A percentile compares a stretch with the other conserved stretches of the same genome.
Conservation (phyloP, 1,284 basidiomycete species). For the Cryptococcus maquisensis region DNA sequence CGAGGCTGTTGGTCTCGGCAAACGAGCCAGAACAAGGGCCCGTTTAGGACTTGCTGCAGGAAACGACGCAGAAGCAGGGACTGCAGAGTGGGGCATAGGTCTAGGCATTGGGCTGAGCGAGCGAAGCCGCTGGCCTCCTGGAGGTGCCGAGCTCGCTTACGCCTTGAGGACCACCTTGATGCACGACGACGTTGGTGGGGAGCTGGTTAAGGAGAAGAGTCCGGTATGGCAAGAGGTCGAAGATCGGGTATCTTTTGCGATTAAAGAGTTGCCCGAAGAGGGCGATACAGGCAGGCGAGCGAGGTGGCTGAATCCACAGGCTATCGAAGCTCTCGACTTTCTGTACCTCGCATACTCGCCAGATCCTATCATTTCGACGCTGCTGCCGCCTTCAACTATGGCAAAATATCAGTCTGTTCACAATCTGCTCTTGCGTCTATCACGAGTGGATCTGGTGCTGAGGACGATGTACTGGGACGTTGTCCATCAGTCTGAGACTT, state of each 20-base stretch:
- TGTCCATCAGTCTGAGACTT: conserved; percentile 18
- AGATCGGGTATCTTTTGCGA: conserved; percentile 73
- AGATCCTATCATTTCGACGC: conserved; percentile 62
- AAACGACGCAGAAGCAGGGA: conserved; percentile 1
- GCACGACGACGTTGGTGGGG: conserved; percentile 13
- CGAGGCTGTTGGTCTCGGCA: conserved; percentile 31
- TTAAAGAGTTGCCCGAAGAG: conserved; percentile 61
- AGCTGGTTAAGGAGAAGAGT: conserved; percentile 11
- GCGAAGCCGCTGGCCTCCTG: conserved; percentile 72
- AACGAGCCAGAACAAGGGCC: conserved; percentile 33
- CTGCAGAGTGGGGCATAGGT: conserved; percentile 56
- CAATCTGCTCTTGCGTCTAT: conserved; percentile 67
- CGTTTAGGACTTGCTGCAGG: conserved; percentile 29
- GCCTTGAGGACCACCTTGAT: conserved; percentile 56
- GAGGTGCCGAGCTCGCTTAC: conserved; percentile 74
- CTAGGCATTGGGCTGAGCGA: conserved; percentile 66
- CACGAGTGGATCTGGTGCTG: conserved; percentile 69
- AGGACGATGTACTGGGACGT: conserved; percentile 59
- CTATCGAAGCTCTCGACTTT: conserved; percentile 67
- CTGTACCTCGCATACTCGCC: conserved; percentile 80
- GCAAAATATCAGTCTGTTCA: conserved; percentile 81
- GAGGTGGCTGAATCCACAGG: conserved; percentile 68
- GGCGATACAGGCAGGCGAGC: conserved; percentile 55
- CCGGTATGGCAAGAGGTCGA: conserved; percentile 61
- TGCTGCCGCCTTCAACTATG: conserved; percentile 65